Evolutionary conservation across 164 flowering plant genomes (phyloP), one percentile per base, ranked within the genome.

Genomic region (Cinnamomum micranthum): DNA sequence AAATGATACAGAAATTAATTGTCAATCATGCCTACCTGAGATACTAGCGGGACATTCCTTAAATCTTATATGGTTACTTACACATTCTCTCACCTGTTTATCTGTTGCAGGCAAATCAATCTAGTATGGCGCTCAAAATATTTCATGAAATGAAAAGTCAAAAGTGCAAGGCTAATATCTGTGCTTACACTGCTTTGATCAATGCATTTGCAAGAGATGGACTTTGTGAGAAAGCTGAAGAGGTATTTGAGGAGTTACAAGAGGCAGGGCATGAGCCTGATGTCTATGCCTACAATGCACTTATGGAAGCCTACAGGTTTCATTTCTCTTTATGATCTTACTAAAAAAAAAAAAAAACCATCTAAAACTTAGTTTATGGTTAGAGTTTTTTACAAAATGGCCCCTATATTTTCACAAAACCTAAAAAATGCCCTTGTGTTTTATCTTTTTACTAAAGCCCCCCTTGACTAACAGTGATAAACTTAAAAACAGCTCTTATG

Each of bases 181-280:
- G 98, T 84, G 86, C 92, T 0, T 94, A 88, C 81, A 92, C 97
- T 52, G 95, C 92, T 72, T 72, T 94, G 73, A 84, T 94, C 41
- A 94, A 92, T 82, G 98, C 95, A 78, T 91, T 88, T 89, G 98
- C 97, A 64, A 90, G 93, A 73, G 95, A 86, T 67, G 97, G 97
- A 55, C 90, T 88, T 5, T 94, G 94, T 83, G 95, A 92, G 82
- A 94, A 92, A 82, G 98, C 98, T 19, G 97, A 94, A 80, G 94
- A 92, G 78, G 72, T 89, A 69, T 94, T 94, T 79, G 97, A 94
- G 84, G 87, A 85, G 81, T 74, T 94, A 79, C 97, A 94, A 81
- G 91, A 90, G 83, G 91, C 87, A 68, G 97, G 98, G 13, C 80
- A 73, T 76, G 98, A 94, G 81, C 98, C 95, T 76, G 98, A 94